A percentile compares a stretch with the other conserved stretches of the same genome.
Conservation (phyloP, 2,329 filamentous ascomycete species). For the Stachybotrys echinatus region DNA sequence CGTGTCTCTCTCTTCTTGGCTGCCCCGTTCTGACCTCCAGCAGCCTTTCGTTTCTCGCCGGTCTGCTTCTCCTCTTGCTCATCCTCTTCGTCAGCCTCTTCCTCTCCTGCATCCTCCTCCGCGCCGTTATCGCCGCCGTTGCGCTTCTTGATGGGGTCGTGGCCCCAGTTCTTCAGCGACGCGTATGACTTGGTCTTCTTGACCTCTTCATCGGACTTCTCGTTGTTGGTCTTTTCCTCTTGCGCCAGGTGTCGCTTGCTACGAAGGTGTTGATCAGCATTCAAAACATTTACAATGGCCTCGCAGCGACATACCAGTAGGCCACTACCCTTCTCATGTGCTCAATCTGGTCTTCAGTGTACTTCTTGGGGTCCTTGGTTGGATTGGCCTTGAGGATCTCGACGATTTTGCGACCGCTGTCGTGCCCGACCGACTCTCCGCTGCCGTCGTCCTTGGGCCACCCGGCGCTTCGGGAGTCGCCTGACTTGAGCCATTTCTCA, state of each 20-base stretch:
- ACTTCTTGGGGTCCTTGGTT: conserved; percentile 48
- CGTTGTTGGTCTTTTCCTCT: conserved; percentile 51
- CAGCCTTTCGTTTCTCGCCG: conserved; percentile 21
- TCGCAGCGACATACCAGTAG: conserved; percentile 39
- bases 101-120: conserved; percentile 3
- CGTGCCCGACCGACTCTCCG: conserved; percentile 60
- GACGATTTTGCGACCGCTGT: conserved; percentile 58
- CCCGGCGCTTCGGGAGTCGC: conserved; percentile 53
- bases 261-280: not conserved
- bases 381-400: conserved; percentile 59
- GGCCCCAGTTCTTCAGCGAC: conserved; percentile 58
- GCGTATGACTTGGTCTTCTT: conserved; percentile 49
- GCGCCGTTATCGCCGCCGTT: conserved; percentile 9
- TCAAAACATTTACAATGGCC: not conserved
- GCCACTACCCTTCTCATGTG: conserved; percentile 61
- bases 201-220: conserved; percentile 40
- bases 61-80: conserved; percentile 8
- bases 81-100: not conserved
- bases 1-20: conserved; percentile 27
- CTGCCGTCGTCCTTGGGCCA: conserved; percentile 53
- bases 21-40: conserved; percentile 13
- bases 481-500: conserved; percentile 54
- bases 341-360: conserved; percentile 47
- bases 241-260: conserved; percentile 61
- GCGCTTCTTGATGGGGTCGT: conserved; percentile 42